Evolutionary conservation across 139 green algal genomes (phyloP), one percentile per base, ranked within the genome.

Genomic region (Chlamydomonas incerta): DNA sequence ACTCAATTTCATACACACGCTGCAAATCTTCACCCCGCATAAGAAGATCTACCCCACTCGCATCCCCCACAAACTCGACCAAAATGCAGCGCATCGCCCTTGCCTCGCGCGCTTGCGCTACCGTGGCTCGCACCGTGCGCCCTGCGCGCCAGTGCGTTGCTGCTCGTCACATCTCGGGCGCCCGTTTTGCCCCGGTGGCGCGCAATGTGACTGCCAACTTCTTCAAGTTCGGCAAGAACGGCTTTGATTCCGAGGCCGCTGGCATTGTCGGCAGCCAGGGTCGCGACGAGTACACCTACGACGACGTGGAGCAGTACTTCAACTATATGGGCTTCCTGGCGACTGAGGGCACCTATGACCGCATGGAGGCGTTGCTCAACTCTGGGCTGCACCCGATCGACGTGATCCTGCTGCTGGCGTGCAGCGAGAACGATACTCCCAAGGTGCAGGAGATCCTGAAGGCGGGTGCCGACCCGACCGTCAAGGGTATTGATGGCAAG

Each of bases 301-400:
- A 95, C 29, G 96, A 99, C 46, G 95, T 99, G 21, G 94, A 98
- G 85, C 87, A 98, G 57, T 99, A 99, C 90, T 99, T 99, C 90
- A 99, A 99, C 92, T 99, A 99, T 92, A 99, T 98, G 93, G 97
- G 97, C 69, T 81, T 98, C 88, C 92, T 99, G 31, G 97, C 97
- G 5, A 89, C 87, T 6, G 96, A 98, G 93, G 96, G 97, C 52
- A 96, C 88, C 0, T 98, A 99, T 72, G 97, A 99, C 81, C 85
- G 92, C 41, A 93, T 99, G 89, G 85, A 99, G 67, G 82, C 85
- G 35, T 83, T 98, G 91, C 55, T 98, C 10, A 81, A 91, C 1
- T 68, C 75, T 3, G 76, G 70, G n/a, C 33, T 74, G n/a, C 88
- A 96, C 73, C 95, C 96, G 4, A 91, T 95, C 17, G 97, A 99